Base-by-base conservation (phyloP, 345 rosid species). In the Salix koriyanagi region DNA sequence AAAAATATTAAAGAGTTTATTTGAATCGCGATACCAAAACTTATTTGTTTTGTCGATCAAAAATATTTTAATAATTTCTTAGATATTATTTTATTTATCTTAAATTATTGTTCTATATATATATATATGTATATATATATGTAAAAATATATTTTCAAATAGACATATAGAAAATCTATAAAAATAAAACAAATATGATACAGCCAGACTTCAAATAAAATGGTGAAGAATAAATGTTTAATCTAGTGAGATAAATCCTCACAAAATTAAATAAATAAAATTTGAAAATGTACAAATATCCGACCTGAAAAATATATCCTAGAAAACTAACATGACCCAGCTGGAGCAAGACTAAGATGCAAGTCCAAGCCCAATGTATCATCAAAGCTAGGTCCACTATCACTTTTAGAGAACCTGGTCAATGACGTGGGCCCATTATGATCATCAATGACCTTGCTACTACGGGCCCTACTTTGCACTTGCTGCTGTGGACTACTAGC, bases 291-390 rank as follows among this genome's bases (percentile, higher is more conserved):
- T 90, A 90, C 92, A 84, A 77, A 73, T 37, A 79, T 64, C 72
- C 37, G 68, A n/a, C 67, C 14, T 65, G 19, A 18, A 41, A 32
- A 39, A 36, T 9, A 23, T 28, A 65, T 28, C 64, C 4, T 46
- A 39, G 46, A 60, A 72, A 14, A 65, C 68, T 83, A 25, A 39
- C 60, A 89, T n/a, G 85, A 91, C 54, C 91, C 91, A 54, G 97
- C 90, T 5, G 92, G 91, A 77, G 94, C 90, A 58, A 92, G 93
- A 75, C 98, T 84, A 42, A 94, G 89, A 78, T 91, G 97, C 65
- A 94, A 88, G 79, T 94, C 90, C 76, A 94, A 80, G 72, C 92
- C 93, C 80, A 92, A 77, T 23, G 83, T 83, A 75, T 85, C 86
- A 71, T 91, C 89, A 32, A 82, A 89, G 60, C 79, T 85, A 21